Conservation (phyloP, 2,329 filamentous ascomycete genomes). For the Beauveria australis region DNA sequence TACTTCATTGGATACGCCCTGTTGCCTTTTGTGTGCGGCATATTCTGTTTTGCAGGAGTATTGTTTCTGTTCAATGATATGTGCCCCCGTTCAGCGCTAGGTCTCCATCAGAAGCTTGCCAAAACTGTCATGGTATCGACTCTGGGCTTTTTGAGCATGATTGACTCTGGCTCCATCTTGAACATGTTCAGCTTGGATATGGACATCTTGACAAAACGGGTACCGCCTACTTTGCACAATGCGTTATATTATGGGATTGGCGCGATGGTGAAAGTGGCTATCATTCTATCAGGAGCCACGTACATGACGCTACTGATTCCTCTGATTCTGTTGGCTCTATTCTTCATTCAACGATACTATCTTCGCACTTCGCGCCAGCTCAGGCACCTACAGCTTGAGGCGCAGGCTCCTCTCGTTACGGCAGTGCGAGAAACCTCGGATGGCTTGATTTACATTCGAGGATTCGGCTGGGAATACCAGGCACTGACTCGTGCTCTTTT, state of each 20-base stretch:
- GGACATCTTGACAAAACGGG: neutral
- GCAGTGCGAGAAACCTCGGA: neutral
- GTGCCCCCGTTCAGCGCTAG: neutral
- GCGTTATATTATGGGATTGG: neutral
- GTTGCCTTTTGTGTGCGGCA: too few species aligned
- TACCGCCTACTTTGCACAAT: neutral
- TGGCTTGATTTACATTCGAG: neutral
- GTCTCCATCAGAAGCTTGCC: neutral
- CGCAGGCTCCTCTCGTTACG: neutral
- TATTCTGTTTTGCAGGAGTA: too few species aligned
- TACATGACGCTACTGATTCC: neutral
- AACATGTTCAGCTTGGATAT: neutral
- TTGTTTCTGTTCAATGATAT: neutral
- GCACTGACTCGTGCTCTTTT: fast-evolving
- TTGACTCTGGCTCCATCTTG: neutral
- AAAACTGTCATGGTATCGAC: neutral
- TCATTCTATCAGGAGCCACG: neutral
- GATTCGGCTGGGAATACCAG: neutral
- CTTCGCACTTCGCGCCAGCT: slow-evolving; percentile 4
- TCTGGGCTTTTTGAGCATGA: neutral
- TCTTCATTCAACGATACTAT: neutral
- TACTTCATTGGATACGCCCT: too few species aligned
- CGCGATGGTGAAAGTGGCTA: neutral
- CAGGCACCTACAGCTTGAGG: neutral
- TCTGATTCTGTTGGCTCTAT: neutral